Evolutionary conservation across 2,329 filamentous ascomycete genomes (phyloP), one percentile per base, ranked within the genome.

Genomic region (Trichoderma sp.): DNA sequence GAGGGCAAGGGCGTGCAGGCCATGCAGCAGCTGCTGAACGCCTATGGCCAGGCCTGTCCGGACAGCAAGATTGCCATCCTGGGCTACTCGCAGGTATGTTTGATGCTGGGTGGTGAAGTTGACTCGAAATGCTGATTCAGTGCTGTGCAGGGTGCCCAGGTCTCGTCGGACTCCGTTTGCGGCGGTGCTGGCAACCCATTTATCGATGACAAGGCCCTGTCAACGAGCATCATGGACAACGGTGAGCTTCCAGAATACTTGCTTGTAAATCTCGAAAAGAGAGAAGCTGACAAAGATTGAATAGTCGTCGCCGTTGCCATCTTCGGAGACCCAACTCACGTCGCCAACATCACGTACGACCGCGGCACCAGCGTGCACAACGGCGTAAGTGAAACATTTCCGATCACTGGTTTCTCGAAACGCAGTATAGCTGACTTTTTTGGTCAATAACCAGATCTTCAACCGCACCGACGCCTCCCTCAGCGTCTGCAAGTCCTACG

Each of bases 281-380:
- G 37, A 29, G 16, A 58, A 55, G 49, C 63, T 67, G 21, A 67
- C 55, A 10, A 21, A 5, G 6, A 43, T 14, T 49, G 24, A 49
- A 52, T 63, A 83, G 81, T 83, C 49, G 78, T 81, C 67, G 81
- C 81, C 31, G 75, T 81, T 69, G 72, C 80, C 56, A 71, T 81
- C 63, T 81, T 82, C 62, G 81, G 81, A 58, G 81, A 83, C 74
- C 81, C 81, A 24, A 79, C 79, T 69, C 79, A 81, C 74, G 73
- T 77, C 70, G 74, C 75, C 74, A 77, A 78, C 65, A 67, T 75
- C 29, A 74, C 77, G 56, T 83, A 80, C 75, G 75, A 78, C 73
- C 72, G 69, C 33, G 81, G 81, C 69, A 81, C 79, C 24, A 80
- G 79, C 72, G 76, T 75, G 5, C 75, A 71, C 1, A 70, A 81